Percentiles rank a stretch among this genome's conserved stretches.
Evolutionary conservation across 2,329 filamentous ascomycete genomes (phyloP).

Genomic region (Fusarium piperis): DNA sequence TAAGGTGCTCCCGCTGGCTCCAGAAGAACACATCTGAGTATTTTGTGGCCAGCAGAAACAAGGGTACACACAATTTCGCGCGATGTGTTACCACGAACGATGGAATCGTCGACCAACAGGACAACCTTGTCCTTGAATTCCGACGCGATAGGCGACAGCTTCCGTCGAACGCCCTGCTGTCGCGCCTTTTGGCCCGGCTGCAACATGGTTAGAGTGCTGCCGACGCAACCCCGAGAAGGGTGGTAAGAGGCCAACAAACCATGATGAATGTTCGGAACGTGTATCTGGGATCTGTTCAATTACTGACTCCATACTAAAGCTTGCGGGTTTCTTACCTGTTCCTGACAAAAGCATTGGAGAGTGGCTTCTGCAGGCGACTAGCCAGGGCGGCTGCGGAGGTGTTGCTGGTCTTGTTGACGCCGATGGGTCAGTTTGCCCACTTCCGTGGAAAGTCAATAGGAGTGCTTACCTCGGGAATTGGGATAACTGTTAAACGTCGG

Average conservation of each 20-base stretch:
- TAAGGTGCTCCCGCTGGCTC: background rate
- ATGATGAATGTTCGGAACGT: constrained; percentile 81
- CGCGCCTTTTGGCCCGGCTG: constrained; percentile 69
- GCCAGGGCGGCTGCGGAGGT: constrained; percentile 79
- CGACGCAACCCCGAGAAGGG: background rate
- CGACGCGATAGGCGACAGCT: constrained; percentile 84
- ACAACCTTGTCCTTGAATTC: constrained; percentile 86
- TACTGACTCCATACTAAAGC: background rate
- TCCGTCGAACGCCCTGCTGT: constrained; percentile 86
- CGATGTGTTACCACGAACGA: constrained; percentile 77
- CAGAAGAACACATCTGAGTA: background rate
- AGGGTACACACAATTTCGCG: constrained; percentile 72
- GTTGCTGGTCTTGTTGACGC: constrained; percentile 71
- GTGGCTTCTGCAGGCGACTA: constrained; percentile 78
- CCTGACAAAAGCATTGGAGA: constrained; percentile 85
- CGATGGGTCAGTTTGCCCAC: background rate
- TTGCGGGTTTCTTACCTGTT: constrained; percentile 71
- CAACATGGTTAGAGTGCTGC: background rate
- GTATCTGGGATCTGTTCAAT: constrained; percentile 4
- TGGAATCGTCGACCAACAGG: constrained; percentile 86
- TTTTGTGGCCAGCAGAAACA: background rate
- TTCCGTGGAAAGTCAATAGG: background rate
- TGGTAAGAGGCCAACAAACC: background rate
- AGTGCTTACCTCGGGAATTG: constrained; percentile 62
- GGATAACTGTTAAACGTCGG: constrained; percentile 68